phyloP scores from a whole-genome alignment of 257 asterid genomes.

The Salvia hispanica region DNA sequence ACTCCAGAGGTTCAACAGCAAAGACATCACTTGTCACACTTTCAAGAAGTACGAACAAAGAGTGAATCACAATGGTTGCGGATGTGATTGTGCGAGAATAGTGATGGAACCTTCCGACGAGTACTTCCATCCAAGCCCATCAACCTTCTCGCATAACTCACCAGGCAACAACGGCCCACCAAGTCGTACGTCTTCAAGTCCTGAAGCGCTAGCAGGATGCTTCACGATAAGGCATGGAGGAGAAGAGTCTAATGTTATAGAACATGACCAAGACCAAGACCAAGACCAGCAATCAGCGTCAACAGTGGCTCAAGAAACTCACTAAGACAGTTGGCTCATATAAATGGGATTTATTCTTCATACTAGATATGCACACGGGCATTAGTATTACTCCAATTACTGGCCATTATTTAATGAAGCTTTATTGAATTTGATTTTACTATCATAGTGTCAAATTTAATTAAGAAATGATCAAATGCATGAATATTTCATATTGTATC shows the following conservation, averaged over 20 bases:
- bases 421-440: no score
- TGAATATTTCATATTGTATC: no score
- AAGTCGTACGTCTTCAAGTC: slow-evolving; percentile 35
- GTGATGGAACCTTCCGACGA: slow-evolving; percentile 2
- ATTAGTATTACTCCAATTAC: no score
- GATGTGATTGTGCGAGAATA: neutral
- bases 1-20: slow-evolving; percentile 33
- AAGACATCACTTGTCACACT: slow-evolving; percentile 40
- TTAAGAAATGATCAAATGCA: no score
- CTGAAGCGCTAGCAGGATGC: slow-evolving; percentile 26
- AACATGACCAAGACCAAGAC: slow-evolving; percentile 4
- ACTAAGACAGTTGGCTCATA: neutral
- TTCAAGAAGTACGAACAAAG: slow-evolving; percentile 31
- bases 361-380: no score
- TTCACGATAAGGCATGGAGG: neutral
- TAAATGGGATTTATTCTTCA: neutral
- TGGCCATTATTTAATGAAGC: no score
- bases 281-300: neutral
- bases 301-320: neutral
- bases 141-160: slow-evolving; percentile 23
- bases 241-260: neutral
- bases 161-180: slow-evolving; percentile 32
- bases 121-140: slow-evolving; percentile 24
- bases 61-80: slow-evolving; percentile 3
- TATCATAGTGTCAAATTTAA: no score